Base-by-base conservation (phyloP, 768 basidiomycete genomes). In the Tremella fuciformis region DNA sequence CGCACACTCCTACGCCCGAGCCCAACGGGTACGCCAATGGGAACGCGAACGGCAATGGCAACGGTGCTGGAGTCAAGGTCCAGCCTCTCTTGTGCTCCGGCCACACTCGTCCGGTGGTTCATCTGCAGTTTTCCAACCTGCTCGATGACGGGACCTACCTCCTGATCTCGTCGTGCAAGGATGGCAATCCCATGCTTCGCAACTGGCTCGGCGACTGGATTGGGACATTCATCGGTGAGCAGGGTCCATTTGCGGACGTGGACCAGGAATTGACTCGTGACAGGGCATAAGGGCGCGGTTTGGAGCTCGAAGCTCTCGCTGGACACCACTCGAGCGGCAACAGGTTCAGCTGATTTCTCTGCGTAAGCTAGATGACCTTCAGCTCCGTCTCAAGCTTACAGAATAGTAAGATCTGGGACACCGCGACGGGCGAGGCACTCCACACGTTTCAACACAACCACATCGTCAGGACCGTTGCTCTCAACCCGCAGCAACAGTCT, bases 141-240 rank as follows among this genome's bases (percentile, higher is more conserved):
- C 60, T 77, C 19, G 74, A 90, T 21, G 93, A 97, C 78, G 84
- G 84, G 63, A 84, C 86, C 44, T 98, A 87, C 78, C 80, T 97
- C 63, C 83, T 99, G 63, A 88, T 97, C 71, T 97, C 93, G 57
- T 88, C 89, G 69, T 98, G 96, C 82, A 99, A 98, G 79, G 96
- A 98, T 82, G 96, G 96, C 34, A 97, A 91, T 70, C 93, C 91
- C 46, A 93, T 94, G 90, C 80, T 96, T 66, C 85, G 91, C 73
- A 88, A 91, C 72, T 94, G 93, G 93, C 89, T 90, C 55, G 94
- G 94, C 34, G 96, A 99, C 78, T 99, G 96, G 96, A 89, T 96
- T 74, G 96, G 96, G 38, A 80, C 80, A 0, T 81, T 81, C 62
- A 63, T 80, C 3, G 80, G 78, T 77, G 48, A 58, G 71, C 67